Evolutionary conservation across 2,329 filamentous ascomycete species (phyloP), one percentile per base, ranked within the genome.

Genomic region (Mycogone perniciosa): DNA sequence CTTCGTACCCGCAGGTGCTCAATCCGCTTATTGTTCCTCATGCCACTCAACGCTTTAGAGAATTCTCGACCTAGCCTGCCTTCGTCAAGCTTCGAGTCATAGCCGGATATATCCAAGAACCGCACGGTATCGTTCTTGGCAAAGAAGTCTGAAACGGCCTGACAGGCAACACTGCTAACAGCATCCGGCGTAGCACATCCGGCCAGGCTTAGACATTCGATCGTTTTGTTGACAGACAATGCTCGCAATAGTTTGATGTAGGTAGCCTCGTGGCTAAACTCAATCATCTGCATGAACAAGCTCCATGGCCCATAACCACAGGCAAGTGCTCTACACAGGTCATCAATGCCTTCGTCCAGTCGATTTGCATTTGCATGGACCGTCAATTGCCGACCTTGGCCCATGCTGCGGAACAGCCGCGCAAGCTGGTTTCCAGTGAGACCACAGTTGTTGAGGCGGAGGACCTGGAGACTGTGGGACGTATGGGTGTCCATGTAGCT

Each of bases 21-120:
- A 13, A 76, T 66, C 11, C 66, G 63, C 6, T 58, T 67, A 52
- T 76, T 76, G n/a, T 64, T 63, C 31, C 67, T 69, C 31, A 79
- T 67, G 26, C 75, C 75, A 20, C 67, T 66, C 29, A 82, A 64
- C 0, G 77, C 71, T 34, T 70, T 72, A 0, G 75, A 77, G 52
- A 81, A 76, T 7, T 76, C 76, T 51, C 69, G 72, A 11, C 77
- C 77, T 7, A 82, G 69, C 52, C 79, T 75, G 0, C 76, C 75
- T 54, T 82, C 79, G 55, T 82, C 79, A 6, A 82, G 66, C 60
- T 79, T 81, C 41, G 77, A 76, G 43, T 74, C 75, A 58, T 76
- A 81, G 2, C 79, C 79, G 1, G 79, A 81, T 6, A 81, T 64
- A 56, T 82, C 78, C 2, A 82, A 69, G 51, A 70, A 79, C n/a